Conservation (phyloP, 2,329 filamentous ascomycete species). For the Pseudocercospora fuligena region DNA sequence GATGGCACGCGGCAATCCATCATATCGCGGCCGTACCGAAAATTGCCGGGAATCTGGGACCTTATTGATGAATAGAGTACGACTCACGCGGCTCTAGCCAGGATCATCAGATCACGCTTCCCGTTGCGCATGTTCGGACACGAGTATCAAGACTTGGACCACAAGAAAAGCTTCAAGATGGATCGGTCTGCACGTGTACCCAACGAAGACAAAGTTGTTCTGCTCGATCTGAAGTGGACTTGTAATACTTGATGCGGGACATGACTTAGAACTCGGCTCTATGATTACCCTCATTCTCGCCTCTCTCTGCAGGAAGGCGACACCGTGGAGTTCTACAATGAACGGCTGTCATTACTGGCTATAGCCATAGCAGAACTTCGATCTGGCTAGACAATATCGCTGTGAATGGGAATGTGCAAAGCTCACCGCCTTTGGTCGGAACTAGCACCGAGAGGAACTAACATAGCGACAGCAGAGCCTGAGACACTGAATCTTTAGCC, state of each 20-base stretch:
- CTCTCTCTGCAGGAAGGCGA: no score
- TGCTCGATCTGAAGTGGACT: no score
- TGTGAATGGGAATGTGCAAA: neutral
- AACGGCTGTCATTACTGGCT: neutral
- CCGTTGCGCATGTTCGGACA: neutral
- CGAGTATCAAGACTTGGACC: no score
- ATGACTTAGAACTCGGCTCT: no score
- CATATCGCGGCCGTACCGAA: constrained; percentile 1
- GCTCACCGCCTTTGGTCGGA: neutral
- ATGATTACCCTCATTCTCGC: no score
- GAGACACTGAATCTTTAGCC: neutral
- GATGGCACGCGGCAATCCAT: constrained; percentile 11
- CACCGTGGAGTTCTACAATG: no score
- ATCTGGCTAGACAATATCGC: neutral
- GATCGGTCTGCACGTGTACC: neutral
- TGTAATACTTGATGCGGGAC: no score
- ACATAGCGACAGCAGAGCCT: neutral
- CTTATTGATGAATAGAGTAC: neutral
- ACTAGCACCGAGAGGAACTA: neutral
- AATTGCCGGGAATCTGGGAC: neutral
- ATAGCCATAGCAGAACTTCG: neutral
- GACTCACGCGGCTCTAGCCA: neutral
- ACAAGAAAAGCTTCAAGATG: neutral
- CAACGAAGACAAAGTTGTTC: no score
- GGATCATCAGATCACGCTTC: neutral